Percentiles rank a stretch among this genome's conserved stretches.
Evolutionary conservation across 78 protist genomes (phyloP).

Genomic region (Dictyostelium firmibasis): DNA sequence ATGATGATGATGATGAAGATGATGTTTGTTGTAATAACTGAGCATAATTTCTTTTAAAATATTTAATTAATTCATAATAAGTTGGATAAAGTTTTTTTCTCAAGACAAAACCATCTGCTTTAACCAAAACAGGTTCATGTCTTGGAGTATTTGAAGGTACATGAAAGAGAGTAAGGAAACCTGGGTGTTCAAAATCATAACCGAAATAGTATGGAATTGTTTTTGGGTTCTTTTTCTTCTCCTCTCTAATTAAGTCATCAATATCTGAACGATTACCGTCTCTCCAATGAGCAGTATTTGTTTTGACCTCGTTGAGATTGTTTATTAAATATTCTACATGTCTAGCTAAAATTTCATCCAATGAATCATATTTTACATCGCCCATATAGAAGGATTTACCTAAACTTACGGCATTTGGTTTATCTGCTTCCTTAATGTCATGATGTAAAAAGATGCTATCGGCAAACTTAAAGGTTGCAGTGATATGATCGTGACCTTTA

Average conservation of each 20-base stretch:
- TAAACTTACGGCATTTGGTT: slow-evolving; percentile 64
- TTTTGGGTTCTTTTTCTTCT: slow-evolving; percentile 31
- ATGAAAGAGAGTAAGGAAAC: slow-evolving; percentile 41
- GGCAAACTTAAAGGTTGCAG: slow-evolving; percentile 65
- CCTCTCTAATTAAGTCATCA: slow-evolving; percentile 12
- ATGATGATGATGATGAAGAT: background rate
- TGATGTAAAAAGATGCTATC: slow-evolving; percentile 47
- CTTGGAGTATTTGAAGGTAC: slow-evolving; percentile 37
- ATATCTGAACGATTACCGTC: slow-evolving; percentile 36
- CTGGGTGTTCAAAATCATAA: slow-evolving; percentile 23
- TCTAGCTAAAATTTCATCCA: slow-evolving; percentile 73
- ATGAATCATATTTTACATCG: slow-evolving; percentile 54
- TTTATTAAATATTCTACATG: slow-evolving; percentile 75
- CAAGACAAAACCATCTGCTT: slow-evolving; percentile 61
- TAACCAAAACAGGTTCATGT: slow-evolving; percentile 59
- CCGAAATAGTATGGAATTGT: slow-evolving; percentile 64
- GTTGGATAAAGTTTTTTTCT: slow-evolving; percentile 34
- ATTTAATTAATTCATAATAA: slow-evolving; percentile 46
- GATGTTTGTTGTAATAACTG: background rate
- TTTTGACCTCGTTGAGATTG: slow-evolving; percentile 32
- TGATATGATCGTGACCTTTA: slow-evolving; percentile 73
- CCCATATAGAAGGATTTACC: slow-evolving; percentile 61
- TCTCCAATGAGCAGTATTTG: slow-evolving; percentile 18
- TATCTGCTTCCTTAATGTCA: slow-evolving; percentile 71
- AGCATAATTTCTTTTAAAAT: slow-evolving; percentile 61